These are phyloP conservation scores for Chaetomium fimeti DNA, from an alignment of 495 filamentous ascomycete species.

Conservation along the genomic window DNA sequence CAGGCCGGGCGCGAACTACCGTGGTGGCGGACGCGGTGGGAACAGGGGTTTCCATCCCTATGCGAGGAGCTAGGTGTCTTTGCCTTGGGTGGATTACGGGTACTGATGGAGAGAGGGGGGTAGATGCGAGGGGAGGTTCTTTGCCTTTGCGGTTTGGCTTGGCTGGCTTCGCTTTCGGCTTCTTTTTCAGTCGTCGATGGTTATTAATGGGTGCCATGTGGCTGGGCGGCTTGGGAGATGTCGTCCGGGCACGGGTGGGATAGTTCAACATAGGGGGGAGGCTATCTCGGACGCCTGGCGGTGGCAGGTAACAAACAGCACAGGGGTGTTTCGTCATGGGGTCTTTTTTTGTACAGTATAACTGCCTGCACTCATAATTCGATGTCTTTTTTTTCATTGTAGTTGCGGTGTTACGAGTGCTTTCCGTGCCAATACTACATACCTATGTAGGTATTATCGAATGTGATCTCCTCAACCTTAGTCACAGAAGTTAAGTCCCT, in stretches of 20 bases:
- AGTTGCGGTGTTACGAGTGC: not conserved
- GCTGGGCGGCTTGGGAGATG: not conserved
- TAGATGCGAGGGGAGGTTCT: not conserved
- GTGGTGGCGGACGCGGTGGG: conserved; percentile 84
- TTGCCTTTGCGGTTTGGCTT: not conserved
- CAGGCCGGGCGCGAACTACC: conserved; percentile 89
- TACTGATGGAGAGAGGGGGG: not conserved
- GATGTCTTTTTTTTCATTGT: not conserved
- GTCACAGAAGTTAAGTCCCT: too few species aligned
- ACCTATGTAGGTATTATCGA: too few species aligned
- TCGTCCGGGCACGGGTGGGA: not conserved
- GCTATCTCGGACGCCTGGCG: not conserved
- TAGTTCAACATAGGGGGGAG: not conserved
- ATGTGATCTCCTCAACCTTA: too few species aligned
- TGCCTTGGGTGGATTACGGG: not conserved
- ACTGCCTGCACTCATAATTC: not conserved
- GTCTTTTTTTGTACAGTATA: conserved; percentile 12
- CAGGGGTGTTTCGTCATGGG: not conserved
- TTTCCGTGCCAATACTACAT: too few species aligned
- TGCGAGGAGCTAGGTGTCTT: conserved; percentile 34
- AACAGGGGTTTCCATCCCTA: conserved; percentile 81
- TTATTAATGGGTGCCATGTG: not conserved
- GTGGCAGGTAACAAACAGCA: conserved; percentile 1
- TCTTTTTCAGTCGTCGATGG: conserved; percentile 1
- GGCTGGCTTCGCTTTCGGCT: not conserved